Evolutionary conservation across 176 grass and related monocot species (phyloP), one percentile per base, ranked within the genome.

Genomic region (Miscanthus lutarioriparius): DNA sequence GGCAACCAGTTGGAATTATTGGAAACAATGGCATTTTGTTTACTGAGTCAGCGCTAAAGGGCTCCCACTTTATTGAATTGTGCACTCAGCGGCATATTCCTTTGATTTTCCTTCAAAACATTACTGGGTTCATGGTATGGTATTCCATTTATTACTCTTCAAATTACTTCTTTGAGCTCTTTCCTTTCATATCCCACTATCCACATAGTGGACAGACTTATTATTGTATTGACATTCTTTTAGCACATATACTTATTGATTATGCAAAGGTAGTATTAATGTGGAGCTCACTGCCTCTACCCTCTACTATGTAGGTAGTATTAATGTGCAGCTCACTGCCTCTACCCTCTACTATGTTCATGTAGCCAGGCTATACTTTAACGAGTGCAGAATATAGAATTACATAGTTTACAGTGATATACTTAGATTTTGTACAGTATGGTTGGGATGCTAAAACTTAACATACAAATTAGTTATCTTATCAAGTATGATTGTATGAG

Each of bases 41-140:
- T 85, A 90, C 83, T 17, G 96, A 98, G 86, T 95, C 96, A 80
- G 96, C 96, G 2, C 71, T 95, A 59, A 98, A 98, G 87, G 93
- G 93, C 54, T 76, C 91, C n/a, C 96, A 98, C 83, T 98, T 98
- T 74, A 95, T 98, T 81, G 91, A 98, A 67, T 87, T 98, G 79
- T 98, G 96, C 88, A 89, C 93, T 51, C 93, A 98, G 67, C 89
- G 96, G 43, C 93, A 93, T 87, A 95, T 98, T 87, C 96, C 96
- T 92, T 92, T 98, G 83, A 95, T 98, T 74, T 98, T 98, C 80
- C 96, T 95, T 90, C 96, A 98, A 84, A 98, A 98, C 83, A 98
- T 98, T 80, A 92, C 96, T 87, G 96, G 96, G 32, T 98, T 98
- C 85, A 98, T 98, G 96, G 96, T 98, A 90, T 84, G 64, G 2